Conservation (phyloP, 371 early-diverging fungal species). For the Rhizopus stolonifer region DNA sequence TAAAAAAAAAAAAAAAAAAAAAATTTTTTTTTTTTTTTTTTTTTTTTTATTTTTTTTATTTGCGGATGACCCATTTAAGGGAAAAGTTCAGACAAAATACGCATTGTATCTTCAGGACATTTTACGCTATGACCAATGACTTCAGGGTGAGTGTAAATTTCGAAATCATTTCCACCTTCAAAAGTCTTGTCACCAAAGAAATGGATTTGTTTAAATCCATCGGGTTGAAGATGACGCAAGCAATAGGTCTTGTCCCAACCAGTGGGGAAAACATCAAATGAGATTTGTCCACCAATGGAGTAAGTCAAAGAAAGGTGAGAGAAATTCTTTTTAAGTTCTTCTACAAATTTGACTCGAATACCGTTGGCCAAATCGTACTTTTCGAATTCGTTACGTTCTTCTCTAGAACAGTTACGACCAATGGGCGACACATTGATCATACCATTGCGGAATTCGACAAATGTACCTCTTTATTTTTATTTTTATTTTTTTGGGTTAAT, state of each 20-base stretch:
- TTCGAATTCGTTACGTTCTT: constrained; percentile 95
- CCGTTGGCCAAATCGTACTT: constrained; percentile 85
- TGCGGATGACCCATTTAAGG: constrained; percentile 20
- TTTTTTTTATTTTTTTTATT: constrained; percentile 1
- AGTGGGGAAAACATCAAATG: constrained; percentile 99
- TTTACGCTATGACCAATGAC: constrained; percentile 92
- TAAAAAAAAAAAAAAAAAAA: constrained; percentile 12
- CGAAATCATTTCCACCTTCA: constrained; percentile 99
- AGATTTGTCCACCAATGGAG: constrained; percentile 99
- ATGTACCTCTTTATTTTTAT: constrained; percentile 97
- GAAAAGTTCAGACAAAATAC: constrained; percentile 85
- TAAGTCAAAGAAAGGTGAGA: constrained; percentile 87
- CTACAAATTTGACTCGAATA: constrained; percentile 88
- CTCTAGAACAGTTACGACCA: constrained; percentile 95
- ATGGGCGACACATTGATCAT: constrained; percentile 99
- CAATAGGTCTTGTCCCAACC: constrained; percentile 99
- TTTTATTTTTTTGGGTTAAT: background rate
- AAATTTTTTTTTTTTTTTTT: constrained; percentile 3
- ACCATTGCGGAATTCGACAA: constrained; percentile 98
- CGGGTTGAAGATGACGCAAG: constrained; percentile 86
- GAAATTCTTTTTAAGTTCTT: constrained; percentile 85
- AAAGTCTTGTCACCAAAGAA: constrained; percentile 99
- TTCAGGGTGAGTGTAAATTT: constrained; percentile 88
- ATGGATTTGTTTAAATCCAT: constrained; percentile 91
- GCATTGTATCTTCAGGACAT: constrained; percentile 90